Conservation (phyloP, 2,329 filamentous ascomycete species). For the Ophiocordyceps unilateralis region DNA sequence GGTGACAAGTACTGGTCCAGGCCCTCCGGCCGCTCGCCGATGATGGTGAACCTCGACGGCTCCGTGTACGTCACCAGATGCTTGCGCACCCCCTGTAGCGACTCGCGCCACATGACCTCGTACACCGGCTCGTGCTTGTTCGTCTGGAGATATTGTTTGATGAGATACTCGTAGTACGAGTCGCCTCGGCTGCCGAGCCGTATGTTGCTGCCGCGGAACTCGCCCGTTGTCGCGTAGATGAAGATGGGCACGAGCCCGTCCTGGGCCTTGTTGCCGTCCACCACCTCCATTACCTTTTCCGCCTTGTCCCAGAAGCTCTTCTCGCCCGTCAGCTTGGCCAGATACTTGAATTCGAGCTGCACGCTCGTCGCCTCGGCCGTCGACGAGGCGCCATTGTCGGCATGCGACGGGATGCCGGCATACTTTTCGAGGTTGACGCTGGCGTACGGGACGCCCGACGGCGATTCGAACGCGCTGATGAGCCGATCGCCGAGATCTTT, state of each 20-base stretch:
- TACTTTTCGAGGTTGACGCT: conserved; percentile 74
- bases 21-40: conserved; percentile 70
- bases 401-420: conserved; percentile 63
- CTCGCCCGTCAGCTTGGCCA: conserved; percentile 88
- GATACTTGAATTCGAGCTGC: conserved; percentile 93
- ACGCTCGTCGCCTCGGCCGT: conserved; percentile 85
- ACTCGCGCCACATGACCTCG: conserved; percentile 81
- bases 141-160: conserved; percentile 96
- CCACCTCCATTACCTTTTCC: conserved; percentile 79
- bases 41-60: conserved; percentile 65
- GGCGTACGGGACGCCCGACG: conserved; percentile 74
- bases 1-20: conserved; percentile 48
- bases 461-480: conserved; percentile 72
- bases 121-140: conserved; percentile 74
- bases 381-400: conserved; percentile 73
- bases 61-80: conserved; percentile 82
- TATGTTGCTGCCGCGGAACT: conserved; percentile 72
- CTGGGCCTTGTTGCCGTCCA: conserved; percentile 63
- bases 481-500: conserved; percentile 81
- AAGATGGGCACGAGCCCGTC: conserved; percentile 88
- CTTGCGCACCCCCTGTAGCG: conserved; percentile 71
- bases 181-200: conserved; percentile 86
- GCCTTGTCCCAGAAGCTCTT: conserved; percentile 80
- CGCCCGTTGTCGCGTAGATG: conserved; percentile 61
- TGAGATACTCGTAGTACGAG: conserved; percentile 97